A percentile compares a stretch with the other conserved stretches of the same genome.
phyloP scores from a whole-genome alignment of 805 yeast genomes.

The Cyberlindnera veronae region DNA sequence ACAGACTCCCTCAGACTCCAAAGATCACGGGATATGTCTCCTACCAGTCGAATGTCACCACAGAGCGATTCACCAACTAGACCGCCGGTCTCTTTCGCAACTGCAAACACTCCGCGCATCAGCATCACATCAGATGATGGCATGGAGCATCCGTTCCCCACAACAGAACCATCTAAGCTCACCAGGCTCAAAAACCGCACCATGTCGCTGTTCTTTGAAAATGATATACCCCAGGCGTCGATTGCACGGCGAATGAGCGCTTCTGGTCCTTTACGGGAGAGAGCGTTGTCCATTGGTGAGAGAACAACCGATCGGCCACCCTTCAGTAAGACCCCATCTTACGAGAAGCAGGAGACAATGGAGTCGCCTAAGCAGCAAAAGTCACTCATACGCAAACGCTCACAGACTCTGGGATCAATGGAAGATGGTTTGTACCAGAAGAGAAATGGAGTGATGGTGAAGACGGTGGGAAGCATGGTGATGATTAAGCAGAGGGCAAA shows the following conservation, averaged over 20 bases:
- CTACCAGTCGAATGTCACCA: not conserved
- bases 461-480: conserved; percentile 35
- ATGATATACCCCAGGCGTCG: too few species aligned
- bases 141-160: not conserved
- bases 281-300: not conserved
- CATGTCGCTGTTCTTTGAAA: conserved; percentile 24
- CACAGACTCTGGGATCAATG: conserved; percentile 26
- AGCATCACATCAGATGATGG: conserved; percentile 6
- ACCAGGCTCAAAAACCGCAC: conserved; percentile 12
- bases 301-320: conserved; percentile 10
- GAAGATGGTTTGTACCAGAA: conserved; percentile 28
- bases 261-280: not conserved
- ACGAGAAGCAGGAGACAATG: conserved; percentile 10
- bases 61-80: not conserved
- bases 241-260: too few species aligned
- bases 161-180: conserved; percentile 13
- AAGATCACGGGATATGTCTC: not conserved
- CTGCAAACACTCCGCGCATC: conserved; percentile 6
- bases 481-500: conserved; percentile 29
- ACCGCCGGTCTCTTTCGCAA: conserved; percentile 2
- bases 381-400: conserved; percentile 22
- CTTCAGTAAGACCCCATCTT: conserved; percentile 17
- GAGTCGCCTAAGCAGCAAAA: conserved; percentile 4
- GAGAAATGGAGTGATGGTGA: conserved; percentile 36
- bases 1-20: conserved; percentile 1